These are phyloP conservation scores for Candida nanaspora DNA, from an alignment of 805 yeast species.

Conservation along the genomic window DNA sequence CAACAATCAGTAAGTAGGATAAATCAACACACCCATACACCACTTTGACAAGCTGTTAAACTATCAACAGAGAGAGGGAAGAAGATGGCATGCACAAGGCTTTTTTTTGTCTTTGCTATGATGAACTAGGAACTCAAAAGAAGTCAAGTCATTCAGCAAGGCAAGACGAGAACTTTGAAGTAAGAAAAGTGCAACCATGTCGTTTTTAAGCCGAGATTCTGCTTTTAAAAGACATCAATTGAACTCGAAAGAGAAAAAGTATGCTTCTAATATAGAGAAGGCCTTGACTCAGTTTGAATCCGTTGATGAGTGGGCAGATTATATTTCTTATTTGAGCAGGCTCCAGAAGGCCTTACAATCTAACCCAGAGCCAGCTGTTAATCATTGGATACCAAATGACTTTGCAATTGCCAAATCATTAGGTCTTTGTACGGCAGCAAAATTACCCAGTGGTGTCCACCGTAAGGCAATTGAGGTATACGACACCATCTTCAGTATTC, in stretches of 20 bases:
- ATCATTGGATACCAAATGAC: conserved; percentile 60
- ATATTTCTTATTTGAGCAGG: conserved; percentile 80
- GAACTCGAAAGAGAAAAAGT: conserved; percentile 63
- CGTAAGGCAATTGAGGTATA: conserved; percentile 79
- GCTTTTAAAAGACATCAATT: conserved; percentile 14
- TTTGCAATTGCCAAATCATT: conserved; percentile 61
- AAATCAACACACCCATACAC: no score
- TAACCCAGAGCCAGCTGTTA: conserved; percentile 31
- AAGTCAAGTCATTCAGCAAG: no score
- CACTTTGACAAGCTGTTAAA: no score
- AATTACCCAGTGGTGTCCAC: conserved; percentile 93
- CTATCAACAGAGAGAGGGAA: no score
- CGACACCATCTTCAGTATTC: conserved; percentile 54
- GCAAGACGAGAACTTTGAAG: no score
- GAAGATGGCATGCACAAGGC: no score
- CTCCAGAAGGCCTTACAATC: conserved; percentile 64
- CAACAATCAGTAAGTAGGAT: no score
- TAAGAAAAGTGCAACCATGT: background rate
- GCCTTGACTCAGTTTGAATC: conserved; percentile 71
- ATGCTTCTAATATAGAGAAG: conserved; percentile 58
- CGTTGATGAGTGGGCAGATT: conserved; percentile 96
- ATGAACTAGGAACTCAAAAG: no score
- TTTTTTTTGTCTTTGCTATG: no score
- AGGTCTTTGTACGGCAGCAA: conserved; percentile 72
- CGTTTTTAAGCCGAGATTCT: background rate